Base-by-base conservation (phyloP, 148 eudicot genomes). In the Vaccinium macrocarpon region DNA sequence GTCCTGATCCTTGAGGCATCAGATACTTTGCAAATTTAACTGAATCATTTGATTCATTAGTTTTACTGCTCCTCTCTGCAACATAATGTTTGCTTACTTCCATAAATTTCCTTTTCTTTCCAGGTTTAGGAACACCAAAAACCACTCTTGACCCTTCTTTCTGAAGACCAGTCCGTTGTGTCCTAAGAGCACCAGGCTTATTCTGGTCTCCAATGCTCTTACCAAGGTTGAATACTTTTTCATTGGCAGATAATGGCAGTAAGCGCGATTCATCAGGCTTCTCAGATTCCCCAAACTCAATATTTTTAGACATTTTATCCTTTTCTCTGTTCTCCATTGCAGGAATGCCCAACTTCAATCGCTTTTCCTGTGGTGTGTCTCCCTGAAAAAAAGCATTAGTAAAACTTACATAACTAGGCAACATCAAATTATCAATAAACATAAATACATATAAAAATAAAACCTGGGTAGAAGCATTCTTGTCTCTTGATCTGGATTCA, bases 101-200 rank as follows among this genome's bases (percentile, higher is more conserved):
- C 97, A 95, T 94, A 79, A 95, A 95, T 82, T 95, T 97, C 76
- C 91, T 89, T 79, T 88, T 97, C 91, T 95, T 97, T 51, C 98
- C 99, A 29, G 99, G 99, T 87, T 91, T 95, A 32, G 99, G 99
- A 72, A 97, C 92, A 68, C 99, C 99, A 84, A 93, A 92, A 82
- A 94, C 83, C 72, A 93, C 95, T 88, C 90, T 90, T 23, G 95
- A 90, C 48, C 94, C 92, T 85, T 92, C 96, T 84, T 93, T 97
- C 79, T 90, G 93, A 81, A 89, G 85, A 73, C 95, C 95, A 85
- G 92, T 86, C 80, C 94, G 90, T 89, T 82, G 80, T 61, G 98
- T 91, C 91, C 92, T 88, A 55, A 78, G 91, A 64, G 88, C 83
- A 49, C 85, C 85, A 35, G 80, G 88, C 87, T 94, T 89, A 77